Evolutionary conservation across 768 basidiomycete genomes (phyloP), one percentile per base, ranked within the genome.

Genomic region (Lentinula boryana): DNA sequence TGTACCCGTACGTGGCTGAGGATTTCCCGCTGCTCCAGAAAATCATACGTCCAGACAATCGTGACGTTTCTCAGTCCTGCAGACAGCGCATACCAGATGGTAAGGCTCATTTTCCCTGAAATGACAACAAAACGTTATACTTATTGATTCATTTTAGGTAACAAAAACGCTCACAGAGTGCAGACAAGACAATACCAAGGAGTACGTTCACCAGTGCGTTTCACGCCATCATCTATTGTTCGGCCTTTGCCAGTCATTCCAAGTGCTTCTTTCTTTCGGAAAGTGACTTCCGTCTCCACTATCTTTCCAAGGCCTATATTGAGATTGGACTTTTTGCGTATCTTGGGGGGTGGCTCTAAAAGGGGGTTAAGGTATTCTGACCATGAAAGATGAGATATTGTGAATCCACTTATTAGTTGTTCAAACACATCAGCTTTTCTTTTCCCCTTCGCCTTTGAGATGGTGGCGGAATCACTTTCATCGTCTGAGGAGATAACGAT

Each of bases 61-160:
- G 51, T 81, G 78, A 31, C 83, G 82, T 58, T 77, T 75, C 55
- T 80, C 77, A 9, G 83, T 85, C 3, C 74, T 74, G 68, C 88
- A 90, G 1, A 78, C 86, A 41, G 83, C 78, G 67, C 88, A 90
- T 8, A 82, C 82, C 8, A 87, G 76, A 68, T 86, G 81, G 16
- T 67, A 70, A 9, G 74, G 68, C 36, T 82, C 67, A 63, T 89
- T 89, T 56, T 76, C 64, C 48, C 86, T 88, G 61, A 50, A 51
- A 27, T 3, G 27, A 27, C 27, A 27, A 27, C 27, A 27, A 56
- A 40, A 36, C 43, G 32, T 62, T 60, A 27, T 16, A 52, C 32
- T 36, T 63, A 1, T 12, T 56, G 15, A 8, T 49, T 48, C 31
- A 12, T 7, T 5, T 7, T 5, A 16, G n/a, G 13, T 32, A 31